Evolutionary conservation across 2,329 filamentous ascomycete species (phyloP).

Genomic region (Graphiopsis chlorocephala): DNA sequence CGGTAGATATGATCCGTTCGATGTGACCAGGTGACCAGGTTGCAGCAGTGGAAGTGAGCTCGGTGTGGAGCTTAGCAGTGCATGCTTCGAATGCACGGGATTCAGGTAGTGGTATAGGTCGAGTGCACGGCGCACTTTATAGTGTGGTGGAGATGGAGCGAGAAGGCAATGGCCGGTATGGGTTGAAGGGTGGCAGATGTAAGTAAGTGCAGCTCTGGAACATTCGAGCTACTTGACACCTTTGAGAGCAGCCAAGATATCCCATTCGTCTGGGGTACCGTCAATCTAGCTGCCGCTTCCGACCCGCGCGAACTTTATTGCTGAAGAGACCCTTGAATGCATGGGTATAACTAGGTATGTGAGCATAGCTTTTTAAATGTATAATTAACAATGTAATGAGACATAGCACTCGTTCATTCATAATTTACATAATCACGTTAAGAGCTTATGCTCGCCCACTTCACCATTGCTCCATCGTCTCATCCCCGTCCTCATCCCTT

Average conservation of each 20-base stretch:
- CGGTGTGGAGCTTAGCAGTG: slow-evolving; percentile 7
- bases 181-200: background rate
- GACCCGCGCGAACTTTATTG: background rate
- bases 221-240: slow-evolving; percentile 11
- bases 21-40: background rate
- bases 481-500: slow-evolving; percentile 15
- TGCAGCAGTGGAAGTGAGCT: background rate
- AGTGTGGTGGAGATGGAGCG: background rate
- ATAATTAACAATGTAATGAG: background rate
- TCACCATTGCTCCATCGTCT: slow-evolving; percentile 15
- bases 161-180: background rate
- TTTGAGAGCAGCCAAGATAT: slow-evolving; percentile 4
- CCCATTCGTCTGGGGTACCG: slow-evolving; percentile 4
- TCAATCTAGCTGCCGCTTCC: background rate
- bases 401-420: background rate
- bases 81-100: slow-evolving; percentile 12
- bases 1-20: slow-evolving; percentile 14
- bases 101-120: background rate
- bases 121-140: background rate
- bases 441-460: background rate
- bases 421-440: background rate
- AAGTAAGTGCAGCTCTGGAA: background rate
- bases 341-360: background rate
- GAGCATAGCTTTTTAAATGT: background rate
- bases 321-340: background rate